Evolutionary conservation across 2,329 filamentous ascomycete species (phyloP).

Genomic region (Neopestalotiopsis clavispora): DNA sequence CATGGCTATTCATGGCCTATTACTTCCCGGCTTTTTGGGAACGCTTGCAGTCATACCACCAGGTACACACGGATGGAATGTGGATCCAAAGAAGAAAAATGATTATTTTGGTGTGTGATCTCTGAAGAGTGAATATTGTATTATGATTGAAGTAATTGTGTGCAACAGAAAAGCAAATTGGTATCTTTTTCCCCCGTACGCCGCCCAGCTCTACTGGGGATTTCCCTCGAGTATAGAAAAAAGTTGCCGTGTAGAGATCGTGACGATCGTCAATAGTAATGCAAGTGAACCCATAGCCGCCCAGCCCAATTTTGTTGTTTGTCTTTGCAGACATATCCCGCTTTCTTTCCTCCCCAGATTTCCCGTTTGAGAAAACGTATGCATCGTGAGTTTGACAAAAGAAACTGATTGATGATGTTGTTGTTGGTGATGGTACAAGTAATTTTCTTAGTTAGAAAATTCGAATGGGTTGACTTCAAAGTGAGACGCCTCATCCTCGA

Average conservation of each 20-base stretch:
- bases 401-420: background rate
- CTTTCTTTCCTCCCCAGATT: background rate
- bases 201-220: background rate
- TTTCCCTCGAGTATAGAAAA: background rate
- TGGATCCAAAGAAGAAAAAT: background rate
- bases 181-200: slow-evolving; percentile 12
- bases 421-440: background rate
- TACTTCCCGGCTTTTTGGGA: background rate
- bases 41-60: background rate
- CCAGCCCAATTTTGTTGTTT: background rate
- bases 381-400: slow-evolving; percentile 10
- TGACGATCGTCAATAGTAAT: background rate
- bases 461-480: slow-evolving; percentile 32
- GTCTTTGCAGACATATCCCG: slow-evolving; percentile 9
- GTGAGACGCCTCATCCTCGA: slow-evolving; percentile 32
- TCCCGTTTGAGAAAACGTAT: background rate
- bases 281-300: background rate
- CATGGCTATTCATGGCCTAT: background rate
- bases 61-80: background rate
- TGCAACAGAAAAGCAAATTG: slow-evolving; percentile 13
- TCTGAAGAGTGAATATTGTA: background rate
- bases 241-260: background rate
- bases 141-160: slow-evolving; percentile 7
- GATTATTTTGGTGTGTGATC: background rate
- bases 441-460: slow-evolving; percentile 12